Conservation (phyloP, 1,284 basidiomycete species). For the Pterulicium gracile region DNA sequence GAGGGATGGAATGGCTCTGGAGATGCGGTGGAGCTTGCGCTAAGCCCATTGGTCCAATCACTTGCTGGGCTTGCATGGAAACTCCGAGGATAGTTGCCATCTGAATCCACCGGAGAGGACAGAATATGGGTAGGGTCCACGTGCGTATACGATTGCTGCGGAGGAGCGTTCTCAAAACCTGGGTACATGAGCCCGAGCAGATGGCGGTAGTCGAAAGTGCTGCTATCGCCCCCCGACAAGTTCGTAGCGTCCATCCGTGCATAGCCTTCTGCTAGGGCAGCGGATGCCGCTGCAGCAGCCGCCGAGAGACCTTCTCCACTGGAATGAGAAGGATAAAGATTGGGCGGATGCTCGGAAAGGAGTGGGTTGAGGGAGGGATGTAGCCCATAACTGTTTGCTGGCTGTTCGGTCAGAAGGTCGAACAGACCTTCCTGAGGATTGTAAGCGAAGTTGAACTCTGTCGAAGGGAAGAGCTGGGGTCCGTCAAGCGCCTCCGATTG, state of each 20-base stretch:
- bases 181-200: constrained; percentile 56
- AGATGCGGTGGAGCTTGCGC: constrained; percentile 57
- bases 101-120: constrained; percentile 29
- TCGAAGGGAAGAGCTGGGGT: constrained; percentile 54
- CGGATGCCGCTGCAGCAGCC: constrained; percentile 50
- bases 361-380: too few relatives aligned
- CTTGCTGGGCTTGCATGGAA: constrained; percentile 72
- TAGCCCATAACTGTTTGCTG: not conserved
- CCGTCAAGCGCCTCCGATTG: constrained; percentile 26
- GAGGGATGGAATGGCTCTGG: constrained; percentile 66
- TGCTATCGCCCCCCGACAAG: constrained; percentile 38
- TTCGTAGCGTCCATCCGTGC: constrained; percentile 47
- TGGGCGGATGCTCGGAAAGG: too few relatives aligned
- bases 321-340: constrained; percentile 23
- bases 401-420: constrained; percentile 24
- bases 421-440: constrained; percentile 62
- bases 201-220: constrained; percentile 45
- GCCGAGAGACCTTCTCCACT: constrained; percentile 44
- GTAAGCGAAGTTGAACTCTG: constrained; percentile 71
- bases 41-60: constrained; percentile 58
- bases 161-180: constrained; percentile 29
- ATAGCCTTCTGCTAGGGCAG: constrained; percentile 58
- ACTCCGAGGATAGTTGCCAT: constrained; percentile 31
- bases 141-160: constrained; percentile 60
- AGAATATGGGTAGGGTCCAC: constrained; percentile 84